These are phyloP conservation scores for Gossypium trilobum DNA, from an alignment of 441 rosid genomes.

Conservation along the genomic window DNA sequence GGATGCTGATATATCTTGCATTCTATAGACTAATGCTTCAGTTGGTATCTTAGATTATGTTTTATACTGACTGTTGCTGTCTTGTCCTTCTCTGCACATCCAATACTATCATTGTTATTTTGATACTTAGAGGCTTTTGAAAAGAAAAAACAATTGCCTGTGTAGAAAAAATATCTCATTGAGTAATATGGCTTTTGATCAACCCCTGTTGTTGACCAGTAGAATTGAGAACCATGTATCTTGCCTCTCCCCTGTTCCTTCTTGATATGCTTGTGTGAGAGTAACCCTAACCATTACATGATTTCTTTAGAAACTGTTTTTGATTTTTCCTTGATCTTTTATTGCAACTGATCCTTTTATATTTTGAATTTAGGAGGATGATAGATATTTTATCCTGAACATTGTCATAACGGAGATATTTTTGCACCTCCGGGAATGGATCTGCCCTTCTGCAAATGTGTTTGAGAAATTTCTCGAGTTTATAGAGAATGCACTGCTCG, in stretches of 20 bases:
- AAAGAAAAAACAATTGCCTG: neutral
- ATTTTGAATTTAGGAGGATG: conserved; percentile 47
- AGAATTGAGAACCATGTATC: neutral
- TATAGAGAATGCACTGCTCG: conserved; percentile 53
- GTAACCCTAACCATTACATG: neutral
- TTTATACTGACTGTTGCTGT: neutral
- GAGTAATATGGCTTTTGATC: neutral
- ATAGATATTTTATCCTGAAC: conserved; percentile 58
- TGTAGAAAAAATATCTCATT: neutral
- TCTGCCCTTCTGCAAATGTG: conserved; percentile 39
- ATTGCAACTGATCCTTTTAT: conserved; percentile 6
- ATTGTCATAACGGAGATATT: conserved; percentile 55
- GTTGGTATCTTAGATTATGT: neutral
- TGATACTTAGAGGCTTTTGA: neutral
- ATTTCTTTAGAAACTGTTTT: neutral
- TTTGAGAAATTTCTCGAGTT: conserved; percentile 52
- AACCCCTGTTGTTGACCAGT: neutral
- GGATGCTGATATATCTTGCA: neutral
- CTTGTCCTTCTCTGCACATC: neutral
- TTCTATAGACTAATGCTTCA: neutral
- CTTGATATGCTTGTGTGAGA: neutral
- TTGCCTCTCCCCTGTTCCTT: neutral
- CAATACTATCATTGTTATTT: neutral
- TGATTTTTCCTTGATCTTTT: neutral
- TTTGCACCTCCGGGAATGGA: conserved; percentile 49